Conservation (phyloP, 306 rosid species). For the Cicer chorassanicum region DNA sequence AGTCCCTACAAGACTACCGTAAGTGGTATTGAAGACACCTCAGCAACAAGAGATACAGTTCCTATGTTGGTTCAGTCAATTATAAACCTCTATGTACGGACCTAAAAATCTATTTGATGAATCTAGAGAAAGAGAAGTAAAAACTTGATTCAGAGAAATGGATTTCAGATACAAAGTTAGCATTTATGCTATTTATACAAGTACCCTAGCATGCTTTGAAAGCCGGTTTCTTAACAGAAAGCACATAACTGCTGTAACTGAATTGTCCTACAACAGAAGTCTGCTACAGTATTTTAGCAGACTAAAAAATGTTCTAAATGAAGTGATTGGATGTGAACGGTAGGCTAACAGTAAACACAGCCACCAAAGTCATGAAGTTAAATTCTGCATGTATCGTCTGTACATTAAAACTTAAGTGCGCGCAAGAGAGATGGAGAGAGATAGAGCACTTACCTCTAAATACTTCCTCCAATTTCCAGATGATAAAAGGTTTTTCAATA, state of each 20-base stretch:
- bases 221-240: not conserved
- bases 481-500: slow-evolving; percentile 83
- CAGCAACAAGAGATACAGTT: not conserved
- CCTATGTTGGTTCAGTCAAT: too few relatives aligned
- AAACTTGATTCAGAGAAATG: not conserved
- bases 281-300: not conserved
- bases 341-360: not conserved
- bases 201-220: not conserved
- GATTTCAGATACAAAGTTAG: not conserved
- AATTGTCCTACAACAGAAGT: not conserved
- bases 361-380: slow-evolving; percentile 18
- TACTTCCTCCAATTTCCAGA: slow-evolving; percentile 95
- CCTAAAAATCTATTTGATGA: too few relatives aligned
- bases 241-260: not conserved
- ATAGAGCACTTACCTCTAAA: slow-evolving; percentile 69
- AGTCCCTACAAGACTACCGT: slow-evolving; percentile 18
- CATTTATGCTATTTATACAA: not conserved
- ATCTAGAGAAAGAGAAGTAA: not conserved
- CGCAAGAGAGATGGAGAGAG: not conserved
- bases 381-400: slow-evolving; percentile 25
- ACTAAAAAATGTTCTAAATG: not conserved
- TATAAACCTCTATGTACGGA: too few relatives aligned
- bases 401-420: slow-evolving; percentile 3
- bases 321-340: not conserved
- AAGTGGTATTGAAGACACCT: slow-evolving; percentile 17